Evolutionary conservation across 805 yeast genomes (phyloP), one percentile per base, ranked within the genome.

Genomic region (Wickerhamiella alocasiicola): DNA sequence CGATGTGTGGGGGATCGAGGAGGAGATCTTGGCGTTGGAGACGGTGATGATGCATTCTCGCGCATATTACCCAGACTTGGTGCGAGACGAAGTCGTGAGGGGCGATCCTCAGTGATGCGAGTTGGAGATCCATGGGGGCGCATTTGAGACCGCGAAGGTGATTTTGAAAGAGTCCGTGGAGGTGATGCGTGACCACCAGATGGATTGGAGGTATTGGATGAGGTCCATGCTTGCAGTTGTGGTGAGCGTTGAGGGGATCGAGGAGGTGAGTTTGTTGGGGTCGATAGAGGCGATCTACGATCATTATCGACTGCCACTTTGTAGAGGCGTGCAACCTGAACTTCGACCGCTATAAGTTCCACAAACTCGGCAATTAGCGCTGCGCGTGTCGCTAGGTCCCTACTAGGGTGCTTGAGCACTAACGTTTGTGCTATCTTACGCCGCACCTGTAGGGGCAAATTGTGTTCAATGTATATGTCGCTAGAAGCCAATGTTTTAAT

Each of bases 311-410:
- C 42, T 18, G 65, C 55, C 2, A 75, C 77, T 49, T 68, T 70
- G 55, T 69, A 77, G 9, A 79, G 70, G 36, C 87, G 59, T 9
- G 71, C 72, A n/a, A 76, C 71, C 56, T 79, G 87, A 12, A 78
- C 72, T 42, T 71, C 66, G 40, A 73, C 68, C 12, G 81, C 81
- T 36, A 78, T 50, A 34, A 60, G 66, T 16, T 59, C 61, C 23
- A 78, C 59, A 52, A 73, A 79, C 35, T 65, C 70, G 39, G 64
- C 62, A 32, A 66, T 64, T 4, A 44, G 41, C 21, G 47, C 34
- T 6, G 44, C 35, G 13, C 40, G 18, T 9, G 40, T 23, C 13
- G 23, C 37, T 9, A 42, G 44, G 9, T 36, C 36, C n/a, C 29
- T 42, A 41, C 4, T 36, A 12, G 41, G 26, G 30, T 45, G 34